Base-by-base conservation (phyloP, 2,329 filamentous ascomycete genomes). In the Parastagonospora avenae region DNA sequence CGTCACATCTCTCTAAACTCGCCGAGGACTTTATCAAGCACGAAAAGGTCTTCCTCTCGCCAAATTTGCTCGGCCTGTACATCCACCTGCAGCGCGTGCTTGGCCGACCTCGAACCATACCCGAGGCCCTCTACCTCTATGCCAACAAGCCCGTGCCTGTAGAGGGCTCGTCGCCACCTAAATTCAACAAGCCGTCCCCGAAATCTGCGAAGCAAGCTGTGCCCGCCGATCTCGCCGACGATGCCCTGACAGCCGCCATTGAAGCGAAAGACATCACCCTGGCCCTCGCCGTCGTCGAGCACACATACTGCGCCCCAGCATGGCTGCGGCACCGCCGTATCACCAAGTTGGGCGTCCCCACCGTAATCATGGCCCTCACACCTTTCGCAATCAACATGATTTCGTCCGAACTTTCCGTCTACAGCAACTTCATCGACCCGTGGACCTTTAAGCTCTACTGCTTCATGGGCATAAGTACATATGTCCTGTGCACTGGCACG, bases 391-490 rank as follows among this genome's bases (percentile, higher is more conserved):
- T 88, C 28, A 94, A 92, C 67, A 82, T 84, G 29, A 72, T 92
- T 33, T 89, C 91, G 0, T 82, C 83, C 1, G 87, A 87, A 68
- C 79, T 90, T 27, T 82, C 87, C 2, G 73, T 78, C 9, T 79
- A 86, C 55, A 90, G 93, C 70, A 82, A 83, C 48, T 87, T 87
- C n/a, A 91, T 96, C 83, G 90, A 95, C 59, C 78, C 86, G 1
- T 79, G 77, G 27, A 85, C 84, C 30, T 91, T 92, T 8, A 95
- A 91, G 2, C 84, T 84, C 9, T 85, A 95, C 53, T 88, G 89
- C 4, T 91, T 96, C 68, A 84, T 84, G 0, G 92, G 90, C 10
- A 89, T 94, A 42, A 77, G 93, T 54, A 89, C 91, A 6, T 99
- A 97, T 72, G 81, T 95, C 36, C 83, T 85, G 15, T 90, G 91